Base-by-base conservation (phyloP, 163 green algal genomes). In the Chlamydomonas reinhardtii region DNA sequence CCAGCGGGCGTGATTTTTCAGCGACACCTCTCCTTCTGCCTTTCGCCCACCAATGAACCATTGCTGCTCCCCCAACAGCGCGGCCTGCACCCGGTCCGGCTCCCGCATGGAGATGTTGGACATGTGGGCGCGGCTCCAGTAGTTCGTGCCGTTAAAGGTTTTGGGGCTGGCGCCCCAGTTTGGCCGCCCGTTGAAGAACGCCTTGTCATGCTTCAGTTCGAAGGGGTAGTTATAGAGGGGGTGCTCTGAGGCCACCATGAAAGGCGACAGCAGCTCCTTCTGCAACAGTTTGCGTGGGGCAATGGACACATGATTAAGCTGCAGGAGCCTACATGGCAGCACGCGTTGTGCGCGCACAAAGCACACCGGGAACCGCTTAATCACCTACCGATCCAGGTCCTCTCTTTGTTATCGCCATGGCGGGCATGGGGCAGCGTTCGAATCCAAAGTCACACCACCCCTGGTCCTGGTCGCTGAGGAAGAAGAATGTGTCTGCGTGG, bases 161-260 rank as follows among this genome's bases (percentile, higher is more conserved):
- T 62, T 73, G 5, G 34, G 35, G 61, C 75, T 82, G 34, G 9
- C 34, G 35, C 75, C 61, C 75, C 75, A 82, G 75, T 82, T 82
- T 15, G 75, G 29, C 35, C 75, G 34, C 11, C 75, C 75, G 15
- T 14, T n/a, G 35, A 82, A 82, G 29, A 82, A 82, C 4, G 59
- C 75, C 35, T 61, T 37, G 4, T 82, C 27, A 27, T 62, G 59
- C 27, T 82, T 82, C 19, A 73, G 59, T 5, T 73, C 34, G 8
- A 8, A 62, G 3, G 75, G 75, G 61, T 32, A 82, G 27, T 73
- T 39, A 35, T 82, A 82, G 2, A 82, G 27, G 0, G 75, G 35
- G 5, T 48, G 75, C 4, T 82, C 61, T 15, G 4, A 35, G 12
- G 19, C 35, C 24, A 73, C 59, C 75, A 82, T 82, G 75, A 82